These are phyloP conservation scores for Metrosideros polymorpha DNA, from an alignment of 441 rosid genomes.

Conservation along the genomic window DNA sequence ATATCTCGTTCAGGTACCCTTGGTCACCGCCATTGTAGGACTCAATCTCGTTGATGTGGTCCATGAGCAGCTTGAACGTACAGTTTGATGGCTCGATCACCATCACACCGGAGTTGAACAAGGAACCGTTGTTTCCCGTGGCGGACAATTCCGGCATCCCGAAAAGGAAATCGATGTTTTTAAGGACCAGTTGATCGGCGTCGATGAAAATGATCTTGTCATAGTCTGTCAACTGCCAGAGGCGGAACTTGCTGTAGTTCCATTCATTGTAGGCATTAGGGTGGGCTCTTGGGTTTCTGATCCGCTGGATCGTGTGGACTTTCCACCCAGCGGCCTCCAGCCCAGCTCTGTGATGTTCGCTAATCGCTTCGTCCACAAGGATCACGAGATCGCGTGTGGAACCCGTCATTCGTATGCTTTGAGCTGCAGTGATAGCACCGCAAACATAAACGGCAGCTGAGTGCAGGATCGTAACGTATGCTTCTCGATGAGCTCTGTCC, in stretches of 20 bases:
- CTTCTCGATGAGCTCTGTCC: slow-evolving; percentile 1
- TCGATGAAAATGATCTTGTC: slow-evolving; percentile 7
- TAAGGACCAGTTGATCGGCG: slow-evolving; percentile 1
- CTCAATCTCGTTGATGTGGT: background rate
- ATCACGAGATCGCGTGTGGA: background rate
- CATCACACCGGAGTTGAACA: slow-evolving; percentile 7
- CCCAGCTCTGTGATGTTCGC: background rate
- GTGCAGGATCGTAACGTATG: background rate
- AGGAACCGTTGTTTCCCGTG: background rate
- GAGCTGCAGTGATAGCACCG: slow-evolving; percentile 1
- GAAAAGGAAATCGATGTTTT: slow-evolving; percentile 3
- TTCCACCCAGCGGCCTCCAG: slow-evolving; percentile 2
- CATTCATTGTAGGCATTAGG: background rate
- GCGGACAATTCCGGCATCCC: slow-evolving; percentile 2
- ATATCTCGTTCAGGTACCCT: slow-evolving; percentile 4
- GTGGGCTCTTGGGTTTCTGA: slow-evolving; percentile 4
- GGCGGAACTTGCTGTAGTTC: slow-evolving; percentile 12
- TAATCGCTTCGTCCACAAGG: slow-evolving; percentile 4
- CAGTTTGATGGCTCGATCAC: slow-evolving; percentile 3
- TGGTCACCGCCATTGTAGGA: slow-evolving; percentile 4
- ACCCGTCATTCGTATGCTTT: background rate
- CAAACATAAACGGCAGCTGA: background rate
- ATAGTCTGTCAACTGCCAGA: slow-evolving; percentile 9
- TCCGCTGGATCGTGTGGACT: background rate
- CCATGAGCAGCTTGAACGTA: slow-evolving; percentile 4